A percentile compares a stretch with the other conserved stretches of the same genome.
phyloP scores from a whole-genome alignment of 2,329 filamentous ascomycete genomes.

The Escovopsis sp. region DNA sequence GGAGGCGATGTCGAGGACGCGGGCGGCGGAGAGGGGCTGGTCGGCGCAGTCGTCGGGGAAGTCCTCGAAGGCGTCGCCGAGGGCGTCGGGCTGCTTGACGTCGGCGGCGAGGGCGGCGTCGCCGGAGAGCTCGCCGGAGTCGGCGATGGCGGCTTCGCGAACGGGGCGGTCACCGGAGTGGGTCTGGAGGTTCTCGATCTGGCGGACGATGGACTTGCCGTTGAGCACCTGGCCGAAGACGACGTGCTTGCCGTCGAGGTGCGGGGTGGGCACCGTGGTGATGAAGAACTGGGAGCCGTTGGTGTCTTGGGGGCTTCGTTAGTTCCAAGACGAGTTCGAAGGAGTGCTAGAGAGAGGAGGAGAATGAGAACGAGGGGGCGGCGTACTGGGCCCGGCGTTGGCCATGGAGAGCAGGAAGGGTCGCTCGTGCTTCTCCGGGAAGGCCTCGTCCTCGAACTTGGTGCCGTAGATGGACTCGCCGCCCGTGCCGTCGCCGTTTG shows the following conservation, averaged over 20 bases:
- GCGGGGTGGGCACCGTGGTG: slow-evolving; percentile 87
- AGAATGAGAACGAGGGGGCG: too few relatives aligned
- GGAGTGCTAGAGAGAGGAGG: too few relatives aligned
- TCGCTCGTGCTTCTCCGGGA: slow-evolving; percentile 77
- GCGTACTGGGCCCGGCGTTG: slow-evolving; percentile 78
- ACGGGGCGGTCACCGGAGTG: slow-evolving; percentile 62
- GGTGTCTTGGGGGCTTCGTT: slow-evolving; percentile 42
- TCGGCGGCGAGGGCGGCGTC: slow-evolving; percentile 52
- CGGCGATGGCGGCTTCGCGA: slow-evolving; percentile 56
- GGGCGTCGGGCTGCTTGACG: slow-evolving; percentile 58
- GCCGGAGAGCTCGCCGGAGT: slow-evolving; percentile 75
- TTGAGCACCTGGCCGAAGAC: slow-evolving; percentile 78
- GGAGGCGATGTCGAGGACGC: slow-evolving; percentile 63
- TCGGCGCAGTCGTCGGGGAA: slow-evolving; percentile 72
- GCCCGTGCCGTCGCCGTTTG: slow-evolving; percentile 81
- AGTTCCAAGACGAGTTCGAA: not conserved
- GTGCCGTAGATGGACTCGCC: slow-evolving; percentile 95
- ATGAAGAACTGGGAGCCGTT: slow-evolving; percentile 98
- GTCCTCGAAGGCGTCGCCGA: slow-evolving; percentile 88
- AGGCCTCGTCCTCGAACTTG: slow-evolving; percentile 97
- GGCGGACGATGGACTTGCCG: slow-evolving; percentile 80
- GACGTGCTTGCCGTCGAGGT: slow-evolving; percentile 72
- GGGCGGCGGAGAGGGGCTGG: slow-evolving; percentile 47
- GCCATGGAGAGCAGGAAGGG: slow-evolving; percentile 96
- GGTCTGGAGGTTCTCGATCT: slow-evolving; percentile 74